phyloP scores from a whole-genome alignment of 805 yeast species.

The Candida maltosa region DNA sequence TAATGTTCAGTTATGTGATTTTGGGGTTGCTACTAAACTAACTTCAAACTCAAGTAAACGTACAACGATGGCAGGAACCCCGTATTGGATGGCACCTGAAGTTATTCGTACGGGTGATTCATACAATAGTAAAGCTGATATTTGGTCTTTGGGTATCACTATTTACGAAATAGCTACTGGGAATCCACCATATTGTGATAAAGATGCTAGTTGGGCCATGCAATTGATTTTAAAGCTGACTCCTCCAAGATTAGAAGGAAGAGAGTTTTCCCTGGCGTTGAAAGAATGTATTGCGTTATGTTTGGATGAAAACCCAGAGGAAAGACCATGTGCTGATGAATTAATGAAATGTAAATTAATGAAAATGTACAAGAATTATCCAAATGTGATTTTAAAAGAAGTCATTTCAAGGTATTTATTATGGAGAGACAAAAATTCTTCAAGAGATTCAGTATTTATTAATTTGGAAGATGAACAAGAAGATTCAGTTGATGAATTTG shows the following conservation, averaged over 20 bases:
- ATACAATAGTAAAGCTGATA: conserved; percentile 89
- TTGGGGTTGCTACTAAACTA: conserved; percentile 96
- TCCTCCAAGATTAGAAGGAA: conserved; percentile 93
- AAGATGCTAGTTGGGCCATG: conserved; percentile 93
- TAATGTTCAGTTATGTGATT: conserved; percentile 87
- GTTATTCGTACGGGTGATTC: conserved; percentile 88
- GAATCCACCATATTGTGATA: conserved; percentile 94
- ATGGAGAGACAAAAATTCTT: conserved; percentile 64
- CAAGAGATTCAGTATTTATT: conserved; percentile 47
- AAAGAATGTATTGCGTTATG: conserved; percentile 91
- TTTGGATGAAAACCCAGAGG: conserved; percentile 89
- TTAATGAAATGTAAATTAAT: conserved; percentile 72
- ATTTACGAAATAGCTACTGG: conserved; percentile 94
- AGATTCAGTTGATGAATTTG: conserved; percentile 10
- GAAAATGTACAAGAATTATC: conserved; percentile 53
- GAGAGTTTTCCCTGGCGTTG: conserved; percentile 68
- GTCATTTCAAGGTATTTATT: conserved; percentile 67
- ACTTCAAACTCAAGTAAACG: conserved; percentile 73
- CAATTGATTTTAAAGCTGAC: conserved; percentile 87
- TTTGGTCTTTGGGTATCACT: conserved; percentile 96
- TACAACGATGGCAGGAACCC: conserved; percentile 93
- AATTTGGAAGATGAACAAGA: conserved; percentile 22
- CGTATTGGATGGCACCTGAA: conserved; percentile 99
- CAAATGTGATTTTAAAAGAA: conserved; percentile 66
- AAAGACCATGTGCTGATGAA: conserved; percentile 85